phyloP scores from a whole-genome alignment of 2,329 filamentous ascomycete genomes.

The Microascus cirrosus region DNA sequence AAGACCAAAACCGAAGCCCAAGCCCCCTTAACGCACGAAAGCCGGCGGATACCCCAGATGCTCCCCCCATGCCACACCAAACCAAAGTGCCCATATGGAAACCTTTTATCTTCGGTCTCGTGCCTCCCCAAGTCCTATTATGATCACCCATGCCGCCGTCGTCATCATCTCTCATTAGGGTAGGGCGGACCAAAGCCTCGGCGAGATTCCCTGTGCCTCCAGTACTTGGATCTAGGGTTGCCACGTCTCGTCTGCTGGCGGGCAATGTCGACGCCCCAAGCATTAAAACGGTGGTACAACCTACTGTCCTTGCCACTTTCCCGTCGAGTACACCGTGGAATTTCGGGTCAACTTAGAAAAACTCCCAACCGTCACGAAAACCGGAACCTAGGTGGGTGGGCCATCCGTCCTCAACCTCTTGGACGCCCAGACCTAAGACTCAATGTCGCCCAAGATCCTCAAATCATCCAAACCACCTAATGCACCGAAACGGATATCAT shows the following conservation, averaged over 20 bases:
- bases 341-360: too few relatives aligned
- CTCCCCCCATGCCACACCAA: not conserved
- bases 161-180: constrained; percentile 1
- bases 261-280: too few relatives aligned
- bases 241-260: too few relatives aligned
- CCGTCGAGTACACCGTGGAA: too few relatives aligned
- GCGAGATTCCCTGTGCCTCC: not conserved
- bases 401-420: too few relatives aligned
- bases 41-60: not conserved
- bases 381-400: too few relatives aligned
- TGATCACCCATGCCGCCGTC: not conserved
- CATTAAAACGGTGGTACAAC: too few relatives aligned
- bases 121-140: not conserved
- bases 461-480: not conserved
- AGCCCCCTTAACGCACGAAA: not conserved
- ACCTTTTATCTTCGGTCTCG: not conserved
- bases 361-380: too few relatives aligned
- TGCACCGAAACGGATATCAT: not conserved
- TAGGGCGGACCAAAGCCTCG: not conserved
- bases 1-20: not conserved
- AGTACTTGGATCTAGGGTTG: too few relatives aligned
- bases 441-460: not conserved
- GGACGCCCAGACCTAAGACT: too few relatives aligned
- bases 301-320: too few relatives aligned
- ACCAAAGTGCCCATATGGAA: not conserved